Base-by-base conservation (phyloP, 1,284 basidiomycete genomes). In the Irpex sp. region DNA sequence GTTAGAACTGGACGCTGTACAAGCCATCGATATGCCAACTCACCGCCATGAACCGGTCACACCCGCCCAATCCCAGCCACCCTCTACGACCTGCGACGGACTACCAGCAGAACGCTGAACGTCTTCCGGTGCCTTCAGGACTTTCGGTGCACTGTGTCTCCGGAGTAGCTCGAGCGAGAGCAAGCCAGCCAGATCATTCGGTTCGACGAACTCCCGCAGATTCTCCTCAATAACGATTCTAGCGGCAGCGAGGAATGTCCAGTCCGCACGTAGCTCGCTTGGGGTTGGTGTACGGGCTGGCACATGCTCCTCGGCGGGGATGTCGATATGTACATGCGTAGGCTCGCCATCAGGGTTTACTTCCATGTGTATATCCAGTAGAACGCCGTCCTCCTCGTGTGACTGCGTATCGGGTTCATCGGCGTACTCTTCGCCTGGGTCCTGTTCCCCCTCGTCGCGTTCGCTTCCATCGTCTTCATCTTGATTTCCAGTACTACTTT, bases 11-110 rank as follows among this genome's bases (percentile, higher is more conserved):
- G 47, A 21, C n/a, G 44, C 37, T 7, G 7, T 57, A 57, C 7
- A 13, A 11, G 3, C 37, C 15, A 44, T 17, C 13, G 48, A 1
- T n/a, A 34, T 7, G 37, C 4, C 21, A 7, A 72, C 76, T 59
- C 63, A 84, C 84, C 79, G 78, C 84, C 84, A 86, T 57, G 79
- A 73, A 15, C 85, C 85, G 55, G 75, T 72, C 3, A 78, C 82
- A 5, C 84, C 85, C 2, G 85, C 85, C 85, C 85, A 86, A 66
- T 86, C 85, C 79, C 82, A 83, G 2, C 83, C 82, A 11, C 69
- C 15, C 69, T 71, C 4, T 65, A 65, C 15, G 67, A 67, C 49
- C 13, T 38, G 36, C 59, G 68, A 15, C 6, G 48, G n/a, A 19
- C 7, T 51, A 11, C 13, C 13, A 7, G 17, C 48, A n/a, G 48